These are phyloP conservation scores for Podila epicladia DNA, from an alignment of 192 early-diverging fungal species.

Conservation along the genomic window DNA sequence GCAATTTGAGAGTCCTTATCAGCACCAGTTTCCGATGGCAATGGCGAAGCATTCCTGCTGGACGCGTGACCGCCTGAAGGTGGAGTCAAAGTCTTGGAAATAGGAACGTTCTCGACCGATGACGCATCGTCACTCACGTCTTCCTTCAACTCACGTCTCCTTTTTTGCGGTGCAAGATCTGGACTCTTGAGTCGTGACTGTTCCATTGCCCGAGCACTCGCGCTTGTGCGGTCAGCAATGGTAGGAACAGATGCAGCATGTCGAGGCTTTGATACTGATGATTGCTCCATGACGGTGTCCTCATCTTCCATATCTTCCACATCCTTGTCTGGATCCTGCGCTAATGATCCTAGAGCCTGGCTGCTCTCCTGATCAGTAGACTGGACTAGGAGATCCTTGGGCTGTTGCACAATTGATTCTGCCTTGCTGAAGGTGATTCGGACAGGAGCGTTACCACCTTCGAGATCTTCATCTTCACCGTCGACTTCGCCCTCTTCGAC, in stretches of 20 bases:
- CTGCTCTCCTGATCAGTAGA: neutral
- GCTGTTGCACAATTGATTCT: neutral
- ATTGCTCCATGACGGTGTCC: conserved; percentile 44
- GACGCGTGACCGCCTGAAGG: neutral
- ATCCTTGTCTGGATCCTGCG: neutral
- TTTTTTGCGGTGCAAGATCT: conserved; percentile 33
- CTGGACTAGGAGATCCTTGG: neutral
- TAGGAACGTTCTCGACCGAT: neutral
- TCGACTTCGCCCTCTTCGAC: conserved; percentile 16
- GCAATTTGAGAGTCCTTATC: no score
- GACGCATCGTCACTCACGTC: conserved; percentile 30
- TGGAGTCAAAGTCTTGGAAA: neutral
- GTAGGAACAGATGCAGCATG: neutral
- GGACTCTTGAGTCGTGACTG: conserved; percentile 14
- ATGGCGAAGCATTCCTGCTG: neutral
- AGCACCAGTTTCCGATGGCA: neutral
- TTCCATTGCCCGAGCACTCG: neutral
- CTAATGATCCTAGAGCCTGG: no score
- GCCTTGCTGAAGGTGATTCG: neutral
- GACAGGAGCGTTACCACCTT: conserved; percentile 19
- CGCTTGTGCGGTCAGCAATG: neutral
- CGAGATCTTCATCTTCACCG: conserved; percentile 26
- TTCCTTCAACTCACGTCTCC: conserved; percentile 32
- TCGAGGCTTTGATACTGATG: conserved; percentile 19
- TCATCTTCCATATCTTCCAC: conserved; percentile 26